These are phyloP conservation scores for Melampsora occidentalis DNA, from an alignment of 1,284 basidiomycete genomes.

Conservation along the genomic window DNA sequence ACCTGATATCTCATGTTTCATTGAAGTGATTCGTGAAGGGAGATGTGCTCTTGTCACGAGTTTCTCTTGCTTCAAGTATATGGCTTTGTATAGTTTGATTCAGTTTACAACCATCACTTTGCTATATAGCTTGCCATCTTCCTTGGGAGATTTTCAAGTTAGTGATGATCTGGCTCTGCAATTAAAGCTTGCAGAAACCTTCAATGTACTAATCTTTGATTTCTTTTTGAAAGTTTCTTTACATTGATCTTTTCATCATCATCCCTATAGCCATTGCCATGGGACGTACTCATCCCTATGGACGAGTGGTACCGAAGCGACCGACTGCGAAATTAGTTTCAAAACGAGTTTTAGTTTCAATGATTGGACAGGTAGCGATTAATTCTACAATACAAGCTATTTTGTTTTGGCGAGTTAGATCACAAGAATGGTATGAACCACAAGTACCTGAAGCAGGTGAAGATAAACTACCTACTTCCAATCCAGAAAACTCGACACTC, in stretches of 20 bases:
- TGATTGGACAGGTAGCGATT: constrained; percentile 87
- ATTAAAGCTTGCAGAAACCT: constrained; percentile 31
- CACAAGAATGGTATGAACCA: constrained; percentile 74
- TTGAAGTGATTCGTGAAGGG: constrained; percentile 90
- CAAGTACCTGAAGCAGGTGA: constrained; percentile 62
- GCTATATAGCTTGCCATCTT: constrained; percentile 92
- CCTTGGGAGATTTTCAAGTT: constrained; percentile 92
- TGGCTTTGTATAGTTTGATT: constrained; percentile 62
- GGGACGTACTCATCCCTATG: constrained; percentile 88
- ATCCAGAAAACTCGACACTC: constrained; percentile 87
- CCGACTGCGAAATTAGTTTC: constrained; percentile 96
- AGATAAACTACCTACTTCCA: constrained; percentile 74
- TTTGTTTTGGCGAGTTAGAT: constrained; percentile 82
- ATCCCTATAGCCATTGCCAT: constrained; percentile 93
- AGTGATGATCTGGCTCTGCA: constrained; percentile 47
- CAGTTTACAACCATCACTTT: constrained; percentile 72
- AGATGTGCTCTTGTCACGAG: constrained; percentile 92
- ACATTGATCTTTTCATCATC: constrained; percentile 96
- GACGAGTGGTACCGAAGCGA: constrained; percentile 78
- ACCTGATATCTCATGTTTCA: constrained; percentile 91
- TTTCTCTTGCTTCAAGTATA: constrained; percentile 99
- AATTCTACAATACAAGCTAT: constrained; percentile 79
- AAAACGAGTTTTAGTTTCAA: constrained; percentile 88
- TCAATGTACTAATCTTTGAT: constrained; percentile 15
- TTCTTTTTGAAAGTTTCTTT: constrained; percentile 70